Evolutionary conservation across 2,329 filamentous ascomycete species (phyloP).

Genomic region (Apiospora pterosperma): DNA sequence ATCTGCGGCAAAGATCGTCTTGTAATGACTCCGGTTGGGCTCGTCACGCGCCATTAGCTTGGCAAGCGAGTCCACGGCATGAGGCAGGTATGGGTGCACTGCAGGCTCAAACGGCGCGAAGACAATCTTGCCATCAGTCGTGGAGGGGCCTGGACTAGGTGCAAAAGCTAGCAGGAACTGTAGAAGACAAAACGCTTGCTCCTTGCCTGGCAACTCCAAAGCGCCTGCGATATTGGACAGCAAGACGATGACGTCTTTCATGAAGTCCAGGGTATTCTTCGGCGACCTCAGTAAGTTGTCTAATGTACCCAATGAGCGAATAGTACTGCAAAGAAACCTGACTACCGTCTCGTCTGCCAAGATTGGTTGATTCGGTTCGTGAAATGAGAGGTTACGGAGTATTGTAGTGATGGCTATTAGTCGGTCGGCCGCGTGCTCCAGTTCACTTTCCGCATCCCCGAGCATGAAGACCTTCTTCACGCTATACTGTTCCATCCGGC

Average conservation of each 20-base stretch:
- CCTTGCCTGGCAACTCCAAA: conserved; percentile 77
- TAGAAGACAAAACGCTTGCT: conserved; percentile 82
- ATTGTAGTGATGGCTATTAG: conserved; percentile 90
- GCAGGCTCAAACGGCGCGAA: conserved; percentile 80
- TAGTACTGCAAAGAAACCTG: conserved; percentile 78
- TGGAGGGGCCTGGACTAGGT: conserved; percentile 67
- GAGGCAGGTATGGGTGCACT: conserved; percentile 82
- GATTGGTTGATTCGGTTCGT: conserved; percentile 66
- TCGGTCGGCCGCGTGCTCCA: conserved; percentile 82
- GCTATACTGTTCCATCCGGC: conserved; percentile 67
- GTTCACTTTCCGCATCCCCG: conserved; percentile 73
- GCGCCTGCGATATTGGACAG: conserved; percentile 83
- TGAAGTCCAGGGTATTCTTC: conserved; percentile 87
- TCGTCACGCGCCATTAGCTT: conserved; percentile 92
- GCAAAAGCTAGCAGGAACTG: conserved; percentile 91
- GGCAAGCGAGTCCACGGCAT: conserved; percentile 84
- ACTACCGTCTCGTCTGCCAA: conserved; percentile 76
- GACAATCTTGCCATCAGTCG: conserved; percentile 56
- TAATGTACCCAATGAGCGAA: conserved; percentile 83
- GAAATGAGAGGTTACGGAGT: conserved; percentile 86
- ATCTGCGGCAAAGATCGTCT: conserved; percentile 75
- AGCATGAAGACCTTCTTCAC: conserved; percentile 71
- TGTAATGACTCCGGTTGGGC: conserved; percentile 84
- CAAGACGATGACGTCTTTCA: conserved; percentile 90
- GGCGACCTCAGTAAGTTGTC: conserved; percentile 81